Evolutionary conservation across 805 yeast genomes (phyloP).

Genomic region (Candida wancherniae): DNA sequence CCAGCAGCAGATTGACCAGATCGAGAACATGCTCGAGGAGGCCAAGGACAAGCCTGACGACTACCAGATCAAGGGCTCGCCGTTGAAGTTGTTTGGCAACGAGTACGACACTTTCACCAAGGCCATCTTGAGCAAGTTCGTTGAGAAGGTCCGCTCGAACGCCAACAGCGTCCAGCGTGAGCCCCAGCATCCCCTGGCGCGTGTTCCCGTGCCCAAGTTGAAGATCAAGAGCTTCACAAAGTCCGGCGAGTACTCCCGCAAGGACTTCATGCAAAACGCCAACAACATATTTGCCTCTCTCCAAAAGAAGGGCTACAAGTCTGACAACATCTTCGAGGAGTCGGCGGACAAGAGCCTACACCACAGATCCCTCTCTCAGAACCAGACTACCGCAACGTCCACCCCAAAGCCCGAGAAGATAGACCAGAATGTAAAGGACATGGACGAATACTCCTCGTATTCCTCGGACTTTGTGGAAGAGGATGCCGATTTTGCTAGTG

Average conservation of each 20-base stretch:
- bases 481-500: neutral
- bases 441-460: conserved; percentile 25
- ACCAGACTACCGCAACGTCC: conserved; percentile 31
- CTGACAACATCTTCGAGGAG: conserved; percentile 4
- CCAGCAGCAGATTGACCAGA: conserved; percentile 18
- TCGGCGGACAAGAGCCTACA: conserved; percentile 2
- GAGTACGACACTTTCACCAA: conserved; percentile 41
- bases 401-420: conserved; percentile 32
- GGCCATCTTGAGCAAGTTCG: conserved; percentile 17
- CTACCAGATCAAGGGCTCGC: conserved; percentile 26
- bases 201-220: conserved; percentile 13
- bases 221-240: conserved; percentile 29
- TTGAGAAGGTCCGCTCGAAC: conserved; percentile 15
- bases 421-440: neutral
- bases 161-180: conserved; percentile 14
- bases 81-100: conserved; percentile 35
- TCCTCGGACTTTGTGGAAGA: conserved; percentile 28
- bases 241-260: conserved; percentile 30
- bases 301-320: conserved; percentile 27
- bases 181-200: conserved; percentile 2
- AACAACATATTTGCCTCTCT: conserved; percentile 35
- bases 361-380: conserved; percentile 8
- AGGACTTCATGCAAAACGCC: conserved; percentile 35
- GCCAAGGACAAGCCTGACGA: conserved; percentile 20
- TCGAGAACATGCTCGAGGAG: conserved; percentile 22